Evolutionary conservation across 2,329 filamentous ascomycete genomes (phyloP).

Genomic region (Colletotrichum neosansevieriae): DNA sequence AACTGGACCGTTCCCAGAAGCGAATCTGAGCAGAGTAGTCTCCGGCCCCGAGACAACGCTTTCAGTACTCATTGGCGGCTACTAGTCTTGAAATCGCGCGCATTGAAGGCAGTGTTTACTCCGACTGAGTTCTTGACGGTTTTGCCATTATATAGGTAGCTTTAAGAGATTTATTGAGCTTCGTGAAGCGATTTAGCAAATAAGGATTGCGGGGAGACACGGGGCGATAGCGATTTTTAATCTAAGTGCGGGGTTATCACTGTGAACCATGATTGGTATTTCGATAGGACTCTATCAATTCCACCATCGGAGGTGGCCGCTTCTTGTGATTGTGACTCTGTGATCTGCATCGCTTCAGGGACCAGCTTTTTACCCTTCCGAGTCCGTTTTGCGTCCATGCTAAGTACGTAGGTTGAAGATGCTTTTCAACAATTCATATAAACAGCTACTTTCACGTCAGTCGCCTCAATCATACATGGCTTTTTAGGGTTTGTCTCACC

Average conservation of each 20-base stretch:
- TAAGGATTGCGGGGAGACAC: conserved; percentile 13
- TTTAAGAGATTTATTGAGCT: too few species aligned
- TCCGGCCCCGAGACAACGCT: background rate
- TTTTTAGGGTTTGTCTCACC: conserved; percentile 1
- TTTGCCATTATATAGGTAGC: too few species aligned
- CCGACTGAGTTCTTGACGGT: too few species aligned
- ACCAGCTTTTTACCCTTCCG: too few species aligned
- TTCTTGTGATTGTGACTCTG: too few species aligned
- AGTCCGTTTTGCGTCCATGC: too few species aligned
- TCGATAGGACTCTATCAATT: background rate
- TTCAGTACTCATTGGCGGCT: background rate
- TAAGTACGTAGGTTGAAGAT: too few species aligned
- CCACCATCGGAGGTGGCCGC: conserved; percentile 22
- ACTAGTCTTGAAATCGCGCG: background rate
- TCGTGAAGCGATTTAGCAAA: too few species aligned
- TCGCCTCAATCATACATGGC: background rate
- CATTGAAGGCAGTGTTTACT: too few species aligned
- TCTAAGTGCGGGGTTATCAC: background rate
- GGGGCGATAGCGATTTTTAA: background rate
- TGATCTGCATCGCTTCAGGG: too few species aligned
- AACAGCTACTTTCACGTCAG: background rate
- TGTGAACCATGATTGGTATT: background rate
- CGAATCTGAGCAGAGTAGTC: conserved; percentile 50
- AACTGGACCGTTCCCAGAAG: conserved; percentile 53
- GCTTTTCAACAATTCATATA: background rate